Conservation (phyloP, 2,329 filamentous ascomycete genomes). For the Elsinoe australis region DNA sequence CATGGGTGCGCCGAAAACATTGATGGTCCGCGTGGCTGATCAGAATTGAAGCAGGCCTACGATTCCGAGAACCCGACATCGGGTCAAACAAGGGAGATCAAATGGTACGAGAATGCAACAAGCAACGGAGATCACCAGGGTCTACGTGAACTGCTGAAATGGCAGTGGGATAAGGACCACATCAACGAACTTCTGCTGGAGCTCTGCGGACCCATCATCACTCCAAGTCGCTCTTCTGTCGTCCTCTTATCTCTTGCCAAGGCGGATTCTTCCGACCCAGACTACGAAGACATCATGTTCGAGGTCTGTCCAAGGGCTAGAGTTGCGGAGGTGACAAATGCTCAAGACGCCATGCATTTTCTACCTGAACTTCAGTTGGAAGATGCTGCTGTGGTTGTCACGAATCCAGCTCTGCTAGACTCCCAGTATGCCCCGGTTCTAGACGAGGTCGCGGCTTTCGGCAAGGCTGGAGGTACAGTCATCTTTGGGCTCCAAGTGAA, state of each 20-base stretch:
- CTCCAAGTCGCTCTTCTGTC: background rate
- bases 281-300: too few relatives aligned
- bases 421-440: too few relatives aligned
- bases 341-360: too few relatives aligned
- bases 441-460: too few relatives aligned
- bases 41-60: conserved; percentile 29
- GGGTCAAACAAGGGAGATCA: conserved; percentile 25
- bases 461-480: too few relatives aligned
- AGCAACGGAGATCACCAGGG: conserved; percentile 26
- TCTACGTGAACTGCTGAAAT: conserved; percentile 22
- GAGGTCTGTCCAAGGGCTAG: too few relatives aligned
- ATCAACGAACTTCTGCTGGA: conserved; percentile 17
- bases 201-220: background rate
- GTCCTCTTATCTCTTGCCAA: background rate
- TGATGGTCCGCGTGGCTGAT: conserved; percentile 27
- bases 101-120: conserved; percentile 27
- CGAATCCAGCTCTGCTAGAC: too few relatives aligned
- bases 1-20: conserved; percentile 30
- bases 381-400: too few relatives aligned
- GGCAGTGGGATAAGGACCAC: conserved; percentile 22
- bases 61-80: conserved; percentile 21
- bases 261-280: background rate
- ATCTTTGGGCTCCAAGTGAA: too few relatives aligned
- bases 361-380: too few relatives aligned
- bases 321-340: too few relatives aligned